Conservation (phyloP, 768 basidiomycete genomes). For the Coprinellus micaceus region DNA sequence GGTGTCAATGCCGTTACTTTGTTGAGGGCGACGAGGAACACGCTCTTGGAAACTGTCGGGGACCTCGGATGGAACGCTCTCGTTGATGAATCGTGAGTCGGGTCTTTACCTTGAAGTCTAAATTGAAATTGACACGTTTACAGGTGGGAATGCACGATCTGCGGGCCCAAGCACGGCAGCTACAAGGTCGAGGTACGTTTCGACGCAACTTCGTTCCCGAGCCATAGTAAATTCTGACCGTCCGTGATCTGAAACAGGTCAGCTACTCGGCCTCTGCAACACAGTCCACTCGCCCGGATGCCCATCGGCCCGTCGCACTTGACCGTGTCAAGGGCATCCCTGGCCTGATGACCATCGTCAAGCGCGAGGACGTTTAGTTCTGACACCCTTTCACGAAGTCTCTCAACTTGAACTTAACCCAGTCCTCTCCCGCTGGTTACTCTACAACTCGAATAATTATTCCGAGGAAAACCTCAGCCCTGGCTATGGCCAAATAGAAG, state of each 20-base stretch:
- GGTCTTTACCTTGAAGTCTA: not conserved
- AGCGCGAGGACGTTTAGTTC: constrained; percentile 23
- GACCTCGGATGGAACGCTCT: constrained; percentile 1
- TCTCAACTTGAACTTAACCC: no score
- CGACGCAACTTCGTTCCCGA: no score
- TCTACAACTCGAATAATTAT: no score
- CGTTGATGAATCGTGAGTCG: constrained; percentile 4
- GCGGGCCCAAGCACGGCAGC: constrained; percentile 6
- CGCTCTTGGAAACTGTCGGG: constrained; percentile 2
- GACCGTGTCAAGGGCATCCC: constrained; percentile 59
- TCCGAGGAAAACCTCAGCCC: no score
- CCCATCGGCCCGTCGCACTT: constrained; percentile 58
- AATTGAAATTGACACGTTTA: not conserved
- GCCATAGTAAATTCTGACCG: not conserved
- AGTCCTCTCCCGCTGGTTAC: no score
- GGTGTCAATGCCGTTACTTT: constrained; percentile 3
- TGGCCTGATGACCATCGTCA: constrained; percentile 72
- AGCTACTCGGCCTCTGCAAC: constrained; percentile 5
- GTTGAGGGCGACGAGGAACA: not conserved
- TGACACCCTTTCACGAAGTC: not conserved
- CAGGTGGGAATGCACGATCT: constrained; percentile 10
- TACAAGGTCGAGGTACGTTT: constrained; percentile 10
- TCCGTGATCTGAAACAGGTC: not conserved
- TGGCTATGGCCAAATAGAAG: no score
- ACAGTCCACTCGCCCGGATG: constrained; percentile 33